These are phyloP conservation scores for Clonostachys rhizophaga DNA, from an alignment of 2,329 filamentous ascomycete genomes.

Conservation along the genomic window DNA sequence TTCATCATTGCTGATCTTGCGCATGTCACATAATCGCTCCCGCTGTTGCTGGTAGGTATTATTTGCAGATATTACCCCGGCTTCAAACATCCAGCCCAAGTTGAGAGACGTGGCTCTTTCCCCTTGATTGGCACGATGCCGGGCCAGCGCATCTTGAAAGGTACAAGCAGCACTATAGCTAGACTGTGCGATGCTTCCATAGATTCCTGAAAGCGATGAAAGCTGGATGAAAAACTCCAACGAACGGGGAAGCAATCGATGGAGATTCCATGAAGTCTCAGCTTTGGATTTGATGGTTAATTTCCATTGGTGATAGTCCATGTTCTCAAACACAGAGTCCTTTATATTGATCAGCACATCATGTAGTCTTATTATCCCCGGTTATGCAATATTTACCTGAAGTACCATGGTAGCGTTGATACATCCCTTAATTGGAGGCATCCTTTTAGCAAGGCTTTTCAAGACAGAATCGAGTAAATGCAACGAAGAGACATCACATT, in stretches of 20 bases:
- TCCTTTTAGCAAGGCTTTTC: conserved; percentile 5
- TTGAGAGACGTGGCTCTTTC: conserved; percentile 5
- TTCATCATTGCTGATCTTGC: background rate
- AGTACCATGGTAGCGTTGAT: conserved; percentile 32
- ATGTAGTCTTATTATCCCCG: too few species aligned
- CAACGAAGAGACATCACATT: conserved; percentile 9
- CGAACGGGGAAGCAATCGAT: background rate
- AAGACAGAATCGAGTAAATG: background rate
- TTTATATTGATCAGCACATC: too few species aligned
- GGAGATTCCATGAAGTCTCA: conserved; percentile 19
- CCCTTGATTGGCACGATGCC: conserved; percentile 6
- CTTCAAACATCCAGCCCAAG: conserved; percentile 10
- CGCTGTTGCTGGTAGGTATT: background rate
- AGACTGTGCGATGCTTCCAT: conserved; percentile 18
- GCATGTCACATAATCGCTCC: background rate
- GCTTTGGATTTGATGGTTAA: conserved; percentile 19
- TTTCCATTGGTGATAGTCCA: conserved; percentile 16
- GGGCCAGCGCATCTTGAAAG: conserved; percentile 23
- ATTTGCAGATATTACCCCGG: conserved; percentile 9
- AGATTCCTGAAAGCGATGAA: conserved; percentile 17
- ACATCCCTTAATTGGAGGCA: conserved; percentile 27
- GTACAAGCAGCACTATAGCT: conserved; percentile 25
- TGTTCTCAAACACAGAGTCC: conserved; percentile 11
- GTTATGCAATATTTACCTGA: background rate
- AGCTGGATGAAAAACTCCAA: conserved; percentile 7